Evolutionary conservation across 768 basidiomycete genomes (phyloP), one percentile per base, ranked within the genome.

Genomic region (Mycena indigotica): DNA sequence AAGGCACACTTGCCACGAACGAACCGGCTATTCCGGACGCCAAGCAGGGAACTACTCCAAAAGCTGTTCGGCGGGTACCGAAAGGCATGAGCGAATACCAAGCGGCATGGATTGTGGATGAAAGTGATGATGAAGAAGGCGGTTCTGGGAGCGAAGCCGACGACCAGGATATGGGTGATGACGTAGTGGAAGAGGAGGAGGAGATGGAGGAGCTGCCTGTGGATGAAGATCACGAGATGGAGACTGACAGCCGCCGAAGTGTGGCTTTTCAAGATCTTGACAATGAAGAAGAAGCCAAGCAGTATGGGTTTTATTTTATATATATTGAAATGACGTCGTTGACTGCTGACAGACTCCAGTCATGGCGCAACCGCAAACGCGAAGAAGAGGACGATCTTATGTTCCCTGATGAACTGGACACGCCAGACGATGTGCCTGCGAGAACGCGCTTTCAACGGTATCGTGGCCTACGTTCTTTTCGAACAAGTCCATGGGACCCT

Each of bases 331-430:
- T 46, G 25, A 21, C 63, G 35, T 57, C 28, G 66, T 28, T 55
- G 54, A 41, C 61, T 28, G 56, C 44, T 41, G 25, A 24, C 64
- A 93, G 92, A 67, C 72, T 93, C 46, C 77, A 80, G 57, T 78
- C 78, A 13, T 94, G 91, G 89, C 78, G 83, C 44, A 81, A 78
- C 58, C 85, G 87, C 53, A 80, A 84, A 51, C 80, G 84, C 17
- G 90, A 92, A 72, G 91, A 93, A 65, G 83, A 86, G 32, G 88
- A 92, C 50, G 91, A 97, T 63, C 73, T 84, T 24, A 79, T 83
- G n/a, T 99, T 98, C 74, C 96, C 96, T 0, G 96, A 99, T 67
- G 96, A 99, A 71, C 81, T 96, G 12, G 95, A 98, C 66, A 98
- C 97, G 0, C 96, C 96, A 0, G 84, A 86, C 62, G 90, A 98